phyloP scores from a whole-genome alignment of 257 asterid species.

The Solanum sejunctum region DNA sequence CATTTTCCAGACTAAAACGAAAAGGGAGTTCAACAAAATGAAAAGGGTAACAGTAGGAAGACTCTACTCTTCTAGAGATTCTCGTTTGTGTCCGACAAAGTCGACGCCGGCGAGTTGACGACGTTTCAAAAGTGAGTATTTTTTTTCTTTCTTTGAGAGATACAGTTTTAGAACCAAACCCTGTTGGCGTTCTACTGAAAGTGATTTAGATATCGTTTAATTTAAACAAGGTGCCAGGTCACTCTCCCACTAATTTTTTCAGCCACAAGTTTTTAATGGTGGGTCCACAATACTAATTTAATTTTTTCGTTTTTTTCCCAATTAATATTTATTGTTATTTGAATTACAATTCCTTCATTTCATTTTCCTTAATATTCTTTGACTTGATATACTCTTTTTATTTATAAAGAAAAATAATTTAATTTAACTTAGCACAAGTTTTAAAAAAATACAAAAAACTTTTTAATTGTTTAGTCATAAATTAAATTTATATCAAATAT shows the following conservation, averaged over 20 bases:
- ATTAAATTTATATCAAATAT: no score
- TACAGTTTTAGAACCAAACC: neutral
- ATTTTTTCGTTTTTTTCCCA: neutral
- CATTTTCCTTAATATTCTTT: no score
- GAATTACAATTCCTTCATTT: neutral
- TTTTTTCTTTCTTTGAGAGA: neutral
- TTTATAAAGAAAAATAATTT: no score
- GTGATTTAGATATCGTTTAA: constrained; percentile 29
- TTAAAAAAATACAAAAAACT: no score
- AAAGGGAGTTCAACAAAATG: neutral
- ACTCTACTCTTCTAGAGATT: neutral
- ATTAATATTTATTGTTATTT: neutral
- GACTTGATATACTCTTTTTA: no score
- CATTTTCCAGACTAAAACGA: neutral
- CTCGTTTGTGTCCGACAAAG: neutral
- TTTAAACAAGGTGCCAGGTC: constrained; percentile 32
- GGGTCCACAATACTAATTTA: neutral
- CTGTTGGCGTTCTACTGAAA: constrained; percentile 31
- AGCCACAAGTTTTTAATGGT: constrained; percentile 50
- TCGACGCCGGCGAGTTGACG: neutral
- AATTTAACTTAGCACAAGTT: no score
- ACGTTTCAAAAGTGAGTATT: neutral
- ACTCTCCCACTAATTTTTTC: constrained; percentile 23
- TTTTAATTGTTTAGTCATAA: no score
- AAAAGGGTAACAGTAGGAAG: neutral